Evolutionary conservation across 1,139 yeast species (phyloP), one percentile per base, ranked within the genome.

Genomic region (Geotrichum phurueaensis): DNA sequence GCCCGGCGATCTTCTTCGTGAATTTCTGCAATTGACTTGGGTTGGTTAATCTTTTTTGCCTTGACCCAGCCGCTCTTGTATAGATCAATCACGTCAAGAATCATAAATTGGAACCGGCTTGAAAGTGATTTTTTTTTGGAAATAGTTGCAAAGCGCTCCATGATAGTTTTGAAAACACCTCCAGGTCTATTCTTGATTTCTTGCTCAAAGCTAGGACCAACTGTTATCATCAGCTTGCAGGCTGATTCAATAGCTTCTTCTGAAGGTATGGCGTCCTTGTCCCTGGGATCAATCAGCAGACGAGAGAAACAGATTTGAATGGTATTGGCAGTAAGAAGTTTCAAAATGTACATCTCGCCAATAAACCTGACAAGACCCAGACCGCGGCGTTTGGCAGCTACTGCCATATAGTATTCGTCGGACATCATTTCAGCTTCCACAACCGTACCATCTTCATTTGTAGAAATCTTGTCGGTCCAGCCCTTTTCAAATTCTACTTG

Each of bases 351-450:
- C 71, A 94, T 81, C 79, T 90, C 96, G 75, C 99, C 99, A 77
- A 94, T 90, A 72, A 94, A 91, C 76, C 94, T 88, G 65, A 94
- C 96, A 67, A 94, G 81, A 78, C 99, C 99, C 67, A 95, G 83
- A 72, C 98, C 99, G 79, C 97, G 86, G 84, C 99, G 89, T 83
- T 94, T 95, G 63, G 96, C 96, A 57, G 95, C 91, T 49, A 96
- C 97, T 74, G 87, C 85, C 65, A 78, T 79, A 76, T 94, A 95
- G 77, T 94, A 94, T 74, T 94, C 99, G 70, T 94, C 99, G 57
- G 97, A 88, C 94, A 91, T 86, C 86, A 90, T 83, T 76, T 91
- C 97, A 52, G 94, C 87, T 36, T 68, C 72, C 53, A 68, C 60
- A 43, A 73, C 68, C 57, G 89, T 73, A 62, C 96, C 96, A 72